Percentiles rank a stretch among this genome's conserved stretches.
These are phyloP conservation scores for Metschnikowia henanensis DNA, from an alignment of 805 yeast genomes.

Conservation along the genomic window DNA sequence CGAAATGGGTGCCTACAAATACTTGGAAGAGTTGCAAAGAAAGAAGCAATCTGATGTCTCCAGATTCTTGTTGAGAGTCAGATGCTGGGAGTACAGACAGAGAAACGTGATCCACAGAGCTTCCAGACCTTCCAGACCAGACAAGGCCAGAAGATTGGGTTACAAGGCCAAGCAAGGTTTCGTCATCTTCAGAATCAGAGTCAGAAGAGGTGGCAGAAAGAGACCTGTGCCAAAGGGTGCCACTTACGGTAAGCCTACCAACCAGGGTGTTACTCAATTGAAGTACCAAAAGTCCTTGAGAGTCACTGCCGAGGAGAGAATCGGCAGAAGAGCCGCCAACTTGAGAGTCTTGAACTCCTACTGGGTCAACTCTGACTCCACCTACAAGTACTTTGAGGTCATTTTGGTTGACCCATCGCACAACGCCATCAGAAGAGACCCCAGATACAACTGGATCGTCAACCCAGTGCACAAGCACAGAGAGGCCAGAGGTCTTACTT, in stretches of 20 bases:
- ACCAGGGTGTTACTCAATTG: slow-evolving; percentile 99
- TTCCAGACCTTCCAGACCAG: slow-evolving; percentile 98
- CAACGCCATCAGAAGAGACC: slow-evolving; percentile 98
- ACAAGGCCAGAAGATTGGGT: slow-evolving; percentile 99
- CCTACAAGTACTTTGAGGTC: slow-evolving; percentile 99
- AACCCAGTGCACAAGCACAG: slow-evolving; percentile 99
- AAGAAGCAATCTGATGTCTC: slow-evolving; percentile 99
- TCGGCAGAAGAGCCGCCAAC: slow-evolving; percentile 98
- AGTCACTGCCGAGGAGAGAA: slow-evolving; percentile 99
- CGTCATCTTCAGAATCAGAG: slow-evolving; percentile 98
- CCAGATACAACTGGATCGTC: slow-evolving; percentile 99
- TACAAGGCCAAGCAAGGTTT: slow-evolving; percentile 99
- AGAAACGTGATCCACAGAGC: slow-evolving; percentile 99
- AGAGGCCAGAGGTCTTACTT: slow-evolving; percentile 98
- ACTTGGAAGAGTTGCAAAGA: slow-evolving; percentile 98
- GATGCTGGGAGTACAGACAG: slow-evolving; percentile 99
- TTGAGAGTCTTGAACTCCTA: slow-evolving; percentile 99
- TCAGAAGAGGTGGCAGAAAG: slow-evolving; percentile 99
- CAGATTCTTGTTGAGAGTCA: slow-evolving; percentile 98
- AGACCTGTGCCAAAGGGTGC: slow-evolving; percentile 99
- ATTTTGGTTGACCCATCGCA: slow-evolving; percentile 97
- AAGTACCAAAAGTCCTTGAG: slow-evolving; percentile 98
- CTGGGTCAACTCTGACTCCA: slow-evolving; percentile 99
- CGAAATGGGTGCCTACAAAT: slow-evolving; percentile 99
- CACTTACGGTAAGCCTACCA: slow-evolving; percentile 99